Conservation (phyloP, 768 basidiomycete species). For the Leccinum boreale region DNA sequence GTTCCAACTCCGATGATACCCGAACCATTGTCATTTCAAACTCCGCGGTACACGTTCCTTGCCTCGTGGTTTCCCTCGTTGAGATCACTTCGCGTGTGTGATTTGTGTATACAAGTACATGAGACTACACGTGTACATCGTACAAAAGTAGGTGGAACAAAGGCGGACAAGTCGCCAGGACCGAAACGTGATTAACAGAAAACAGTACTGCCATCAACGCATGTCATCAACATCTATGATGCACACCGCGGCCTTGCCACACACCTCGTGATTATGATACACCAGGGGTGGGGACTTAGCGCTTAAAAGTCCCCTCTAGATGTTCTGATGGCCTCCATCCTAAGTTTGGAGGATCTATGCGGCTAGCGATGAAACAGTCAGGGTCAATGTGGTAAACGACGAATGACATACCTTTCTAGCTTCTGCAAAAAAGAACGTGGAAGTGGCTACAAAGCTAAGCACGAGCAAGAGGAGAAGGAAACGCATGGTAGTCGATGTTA, state of each 20-base stretch:
- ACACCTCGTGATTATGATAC: constrained; percentile 24
- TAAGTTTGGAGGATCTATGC: constrained; percentile 14
- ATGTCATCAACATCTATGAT: background rate
- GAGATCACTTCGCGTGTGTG: constrained; percentile 23
- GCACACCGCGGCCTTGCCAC: background rate
- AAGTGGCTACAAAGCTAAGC: constrained; percentile 26
- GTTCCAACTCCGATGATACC: constrained; percentile 18
- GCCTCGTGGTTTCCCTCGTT: constrained; percentile 19
- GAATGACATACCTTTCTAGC: constrained; percentile 23
- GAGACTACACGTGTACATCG: constrained; percentile 18
- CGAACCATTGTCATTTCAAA: constrained; percentile 8
- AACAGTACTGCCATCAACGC: background rate
- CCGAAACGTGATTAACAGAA: constrained; percentile 13
- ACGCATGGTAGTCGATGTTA: constrained; percentile 15
- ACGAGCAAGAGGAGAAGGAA: constrained; percentile 28
- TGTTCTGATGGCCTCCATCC: constrained; percentile 1
- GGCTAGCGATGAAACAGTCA: constrained; percentile 18
- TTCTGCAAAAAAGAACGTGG: constrained; percentile 31
- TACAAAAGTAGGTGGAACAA: constrained; percentile 7
- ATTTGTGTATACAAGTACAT: constrained; percentile 3
- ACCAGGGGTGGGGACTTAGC: constrained; percentile 25
- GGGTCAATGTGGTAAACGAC: background rate
- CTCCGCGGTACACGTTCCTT: constrained; percentile 20
- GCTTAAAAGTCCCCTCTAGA: constrained; percentile 24
- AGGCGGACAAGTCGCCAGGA: constrained; percentile 12